A percentile compares a stretch with the other conserved stretches of the same genome.
Evolutionary conservation across 169 alveolate genomes (phyloP).

Genomic region (Cryptosporidium canis): DNA sequence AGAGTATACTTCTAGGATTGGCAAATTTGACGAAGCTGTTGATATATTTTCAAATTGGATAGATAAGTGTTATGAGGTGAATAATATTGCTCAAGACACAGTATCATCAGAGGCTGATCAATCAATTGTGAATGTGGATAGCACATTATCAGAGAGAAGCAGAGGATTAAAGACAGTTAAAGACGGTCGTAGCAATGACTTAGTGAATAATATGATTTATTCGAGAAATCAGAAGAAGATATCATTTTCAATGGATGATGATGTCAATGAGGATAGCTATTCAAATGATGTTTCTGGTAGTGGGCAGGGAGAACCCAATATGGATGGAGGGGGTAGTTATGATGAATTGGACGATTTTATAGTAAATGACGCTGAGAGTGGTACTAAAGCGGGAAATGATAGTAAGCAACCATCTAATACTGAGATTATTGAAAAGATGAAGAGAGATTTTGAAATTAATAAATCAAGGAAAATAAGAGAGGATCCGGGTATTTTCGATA

Average conservation of each 20-base stretch:
- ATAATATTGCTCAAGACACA: neutral
- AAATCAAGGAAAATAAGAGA: neutral
- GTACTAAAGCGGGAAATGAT: neutral
- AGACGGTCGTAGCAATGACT: neutral
- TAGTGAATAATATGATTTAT: neutral
- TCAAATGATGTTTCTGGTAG: neutral
- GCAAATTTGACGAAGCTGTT: constrained; percentile 86
- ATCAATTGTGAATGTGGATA: neutral
- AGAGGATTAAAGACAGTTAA: neutral
- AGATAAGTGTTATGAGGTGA: constrained; percentile 86
- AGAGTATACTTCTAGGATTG: constrained; percentile 81
- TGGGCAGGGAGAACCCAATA: neutral
- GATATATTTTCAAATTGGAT: constrained; percentile 92
- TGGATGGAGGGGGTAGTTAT: neutral
- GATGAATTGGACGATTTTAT: neutral
- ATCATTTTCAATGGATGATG: constrained; percentile 1
- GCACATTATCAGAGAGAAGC: neutral
- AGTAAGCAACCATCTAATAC: neutral
- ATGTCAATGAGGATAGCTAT: neutral
- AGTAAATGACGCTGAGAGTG: neutral
- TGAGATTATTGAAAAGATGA: constrained; percentile 9
- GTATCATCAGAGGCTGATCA: neutral
- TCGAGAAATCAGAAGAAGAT: neutral
- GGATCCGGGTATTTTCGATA: constrained; percentile 21
- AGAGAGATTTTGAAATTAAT: constrained; percentile 16